phyloP scores from a whole-genome alignment of 2,329 filamentous ascomycete genomes.

The Fusarium tuaranense region DNA sequence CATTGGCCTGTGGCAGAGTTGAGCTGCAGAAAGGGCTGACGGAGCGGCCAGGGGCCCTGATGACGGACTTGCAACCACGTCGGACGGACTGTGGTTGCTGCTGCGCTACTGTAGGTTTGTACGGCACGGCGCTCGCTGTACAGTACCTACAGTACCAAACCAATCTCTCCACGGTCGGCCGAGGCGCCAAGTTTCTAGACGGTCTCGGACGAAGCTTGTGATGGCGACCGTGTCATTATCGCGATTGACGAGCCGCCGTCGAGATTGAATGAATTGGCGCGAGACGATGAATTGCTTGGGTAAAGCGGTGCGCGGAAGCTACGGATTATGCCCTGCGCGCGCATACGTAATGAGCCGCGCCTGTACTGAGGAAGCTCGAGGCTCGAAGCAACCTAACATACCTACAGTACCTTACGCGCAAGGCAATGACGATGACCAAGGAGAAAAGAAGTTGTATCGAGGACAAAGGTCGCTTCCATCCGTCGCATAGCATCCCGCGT shows the following conservation, averaged over 20 bases:
- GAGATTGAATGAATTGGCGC: neutral
- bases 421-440: constrained; percentile 14
- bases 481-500: constrained; percentile 2
- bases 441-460: constrained; percentile 1
- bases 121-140: neutral
- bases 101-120: constrained; percentile 2
- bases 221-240: constrained; percentile 9
- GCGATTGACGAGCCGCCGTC: constrained; percentile 6
- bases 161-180: constrained; percentile 6
- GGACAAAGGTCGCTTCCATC: neutral
- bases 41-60: constrained; percentile 34
- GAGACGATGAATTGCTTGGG: neutral
- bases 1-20: constrained; percentile 40
- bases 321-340: constrained; percentile 1
- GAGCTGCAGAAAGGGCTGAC: constrained; percentile 46
- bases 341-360: constrained; percentile 9
- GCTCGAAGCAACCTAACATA: neutral
- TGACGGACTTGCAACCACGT: constrained; percentile 4
- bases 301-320: neutral
- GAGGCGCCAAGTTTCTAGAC: constrained; percentile 14
- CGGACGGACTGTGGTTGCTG: constrained; percentile 6
- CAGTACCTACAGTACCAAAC: neutral
- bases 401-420: neutral
- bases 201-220: constrained; percentile 18
- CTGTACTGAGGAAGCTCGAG: neutral